These are phyloP conservation scores for Candida maltosa DNA, from an alignment of 805 yeast genomes.

Conservation along the genomic window DNA sequence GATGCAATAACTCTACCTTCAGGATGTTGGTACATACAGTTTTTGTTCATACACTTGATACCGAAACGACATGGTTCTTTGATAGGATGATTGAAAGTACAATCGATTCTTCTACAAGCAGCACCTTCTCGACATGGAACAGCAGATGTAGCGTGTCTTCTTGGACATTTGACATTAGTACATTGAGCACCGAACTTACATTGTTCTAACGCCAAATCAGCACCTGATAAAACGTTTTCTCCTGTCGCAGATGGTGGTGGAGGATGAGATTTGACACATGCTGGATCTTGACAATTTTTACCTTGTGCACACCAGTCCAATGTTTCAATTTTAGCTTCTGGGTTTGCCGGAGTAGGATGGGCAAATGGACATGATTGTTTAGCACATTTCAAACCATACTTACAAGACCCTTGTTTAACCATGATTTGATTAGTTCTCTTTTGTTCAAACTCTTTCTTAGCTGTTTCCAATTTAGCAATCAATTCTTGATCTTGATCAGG, in stretches of 20 bases:
- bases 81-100: slow-evolving; percentile 80
- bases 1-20: slow-evolving; percentile 53
- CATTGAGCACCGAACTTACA: slow-evolving; percentile 79
- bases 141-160: slow-evolving; percentile 76
- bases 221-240: slow-evolving; percentile 9
- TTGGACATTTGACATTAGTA: slow-evolving; percentile 74
- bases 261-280: slow-evolving; percentile 78
- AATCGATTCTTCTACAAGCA: slow-evolving; percentile 73
- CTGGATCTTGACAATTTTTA: slow-evolving; percentile 55
- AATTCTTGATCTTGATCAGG: slow-evolving; percentile 80
- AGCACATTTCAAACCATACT: slow-evolving; percentile 71
- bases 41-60: slow-evolving; percentile 63
- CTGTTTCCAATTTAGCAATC: slow-evolving; percentile 63
- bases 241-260: slow-evolving; percentile 58
- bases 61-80: slow-evolving; percentile 80
- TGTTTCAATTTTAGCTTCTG: slow-evolving; percentile 62
- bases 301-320: slow-evolving; percentile 77
- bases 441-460: slow-evolving; percentile 49
- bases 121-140: slow-evolving; percentile 81
- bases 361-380: slow-evolving; percentile 83
- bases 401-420: slow-evolving; percentile 42
- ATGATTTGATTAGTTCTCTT: slow-evolving; percentile 24
- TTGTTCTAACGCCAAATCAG: slow-evolving; percentile 57
- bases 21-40: slow-evolving; percentile 78
- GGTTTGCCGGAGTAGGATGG: slow-evolving; percentile 87